A percentile compares a stretch with the other conserved stretches of the same genome.
Conservation (phyloP, 2,329 filamentous ascomycete genomes). For the Phyllosticta ampelicida region DNA sequence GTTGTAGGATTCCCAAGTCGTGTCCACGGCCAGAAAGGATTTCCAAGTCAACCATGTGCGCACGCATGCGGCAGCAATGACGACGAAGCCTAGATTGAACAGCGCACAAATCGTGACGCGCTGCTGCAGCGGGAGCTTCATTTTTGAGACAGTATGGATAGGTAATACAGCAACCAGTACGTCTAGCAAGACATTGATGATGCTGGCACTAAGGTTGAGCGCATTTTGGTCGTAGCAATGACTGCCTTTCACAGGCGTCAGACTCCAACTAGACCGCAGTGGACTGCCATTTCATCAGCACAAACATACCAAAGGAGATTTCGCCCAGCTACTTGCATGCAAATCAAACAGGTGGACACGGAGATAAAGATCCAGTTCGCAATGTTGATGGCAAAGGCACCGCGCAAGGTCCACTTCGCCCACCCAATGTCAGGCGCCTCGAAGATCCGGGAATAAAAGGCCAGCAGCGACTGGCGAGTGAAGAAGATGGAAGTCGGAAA, state of each 20-base stretch:
- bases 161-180: conserved; percentile 33
- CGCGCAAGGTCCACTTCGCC: conserved; percentile 32
- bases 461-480: conserved; percentile 34
- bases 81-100: conserved; percentile 32
- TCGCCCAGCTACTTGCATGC: conserved; percentile 17
- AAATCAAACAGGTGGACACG: conserved; percentile 29
- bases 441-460: conserved; percentile 37
- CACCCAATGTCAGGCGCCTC: conserved; percentile 28
- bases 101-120: conserved; percentile 30
- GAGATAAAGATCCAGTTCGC: conserved; percentile 29
- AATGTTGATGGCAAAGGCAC: conserved; percentile 27
- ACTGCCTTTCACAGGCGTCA: conserved; percentile 20
- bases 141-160: conserved; percentile 32
- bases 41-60: conserved; percentile 36
- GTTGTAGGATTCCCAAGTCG: conserved; percentile 36
- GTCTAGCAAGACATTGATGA: conserved; percentile 35
- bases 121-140: conserved; percentile 33
- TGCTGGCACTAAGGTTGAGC: conserved; percentile 28
- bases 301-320: not conserved
- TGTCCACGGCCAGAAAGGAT: conserved; percentile 31
- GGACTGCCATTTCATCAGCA: conserved; percentile 18
- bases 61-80: conserved; percentile 32
- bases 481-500: conserved; percentile 34
- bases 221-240: conserved; percentile 34
- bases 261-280: conserved; percentile 32